Percentiles rank a stretch among this genome's conserved stretches.
These are phyloP conservation scores for Plectosphaerella plurivora DNA, from an alignment of 2,329 filamentous ascomycete species.

Conservation along the genomic window DNA sequence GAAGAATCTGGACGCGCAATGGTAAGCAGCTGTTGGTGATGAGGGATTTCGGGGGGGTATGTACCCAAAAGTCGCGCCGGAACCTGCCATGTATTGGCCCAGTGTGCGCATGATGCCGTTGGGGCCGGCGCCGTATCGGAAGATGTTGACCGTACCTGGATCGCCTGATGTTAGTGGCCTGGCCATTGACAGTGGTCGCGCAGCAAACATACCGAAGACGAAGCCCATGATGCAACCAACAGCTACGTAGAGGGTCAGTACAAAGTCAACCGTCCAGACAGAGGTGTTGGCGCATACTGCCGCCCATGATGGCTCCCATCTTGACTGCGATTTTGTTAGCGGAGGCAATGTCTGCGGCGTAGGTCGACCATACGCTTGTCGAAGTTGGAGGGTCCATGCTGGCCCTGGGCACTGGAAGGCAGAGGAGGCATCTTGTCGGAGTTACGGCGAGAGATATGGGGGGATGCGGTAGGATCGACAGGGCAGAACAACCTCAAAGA, in stretches of 20 bases:
- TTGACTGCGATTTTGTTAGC: slow-evolving; percentile 60
- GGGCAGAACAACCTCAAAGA: slow-evolving; percentile 1
- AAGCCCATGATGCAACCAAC: slow-evolving; percentile 97
- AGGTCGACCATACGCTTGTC: slow-evolving; percentile 44
- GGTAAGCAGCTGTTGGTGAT: background rate
- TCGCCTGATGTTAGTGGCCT: background rate
- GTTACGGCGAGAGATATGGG: background rate
- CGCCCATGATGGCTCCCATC: slow-evolving; percentile 98
- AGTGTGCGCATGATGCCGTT: slow-evolving; percentile 93
- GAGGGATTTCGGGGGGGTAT: background rate
- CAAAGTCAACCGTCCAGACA: background rate
- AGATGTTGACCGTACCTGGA: slow-evolving; percentile 85
- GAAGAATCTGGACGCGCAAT: slow-evolving; percentile 64
- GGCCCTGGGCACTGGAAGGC: slow-evolving; percentile 27
- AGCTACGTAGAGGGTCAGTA: slow-evolving; percentile 51
- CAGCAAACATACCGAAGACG: slow-evolving; percentile 74
- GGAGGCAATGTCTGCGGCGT: background rate
- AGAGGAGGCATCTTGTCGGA: slow-evolving; percentile 34
- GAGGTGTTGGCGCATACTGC: slow-evolving; percentile 62
- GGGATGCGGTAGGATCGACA: background rate
- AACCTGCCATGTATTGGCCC: slow-evolving; percentile 95
- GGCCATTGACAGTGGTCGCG: background rate
- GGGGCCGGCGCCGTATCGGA: slow-evolving; percentile 87
- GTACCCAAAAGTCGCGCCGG: slow-evolving; percentile 93
- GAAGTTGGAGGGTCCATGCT: slow-evolving; percentile 41